These are phyloP conservation scores for Diaporthe citriasiana DNA, from an alignment of 2,329 filamentous ascomycete species.

Conservation along the genomic window DNA sequence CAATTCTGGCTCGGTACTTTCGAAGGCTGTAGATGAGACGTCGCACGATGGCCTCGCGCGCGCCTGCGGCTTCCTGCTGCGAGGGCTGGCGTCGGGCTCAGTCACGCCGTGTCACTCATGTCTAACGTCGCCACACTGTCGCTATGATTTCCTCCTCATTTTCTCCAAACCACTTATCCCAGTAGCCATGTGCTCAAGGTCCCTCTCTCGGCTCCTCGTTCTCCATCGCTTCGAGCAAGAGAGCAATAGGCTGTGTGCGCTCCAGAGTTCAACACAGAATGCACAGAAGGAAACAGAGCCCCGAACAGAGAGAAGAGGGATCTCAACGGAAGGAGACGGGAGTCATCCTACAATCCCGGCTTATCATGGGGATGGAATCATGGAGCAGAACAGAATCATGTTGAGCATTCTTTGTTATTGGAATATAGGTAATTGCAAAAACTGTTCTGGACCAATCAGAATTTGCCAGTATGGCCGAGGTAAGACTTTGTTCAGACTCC, in stretches of 20 bases:
- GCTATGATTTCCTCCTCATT: neutral
- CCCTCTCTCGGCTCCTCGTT: neutral
- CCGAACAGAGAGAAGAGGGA: neutral
- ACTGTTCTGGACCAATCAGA: conserved; percentile 33
- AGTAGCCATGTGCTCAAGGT: neutral
- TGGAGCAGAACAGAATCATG: too few relatives aligned
- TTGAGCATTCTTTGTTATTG: neutral
- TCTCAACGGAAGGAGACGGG: neutral
- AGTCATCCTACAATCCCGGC: too few relatives aligned
- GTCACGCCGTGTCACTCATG: neutral
- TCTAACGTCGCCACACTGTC: neutral
- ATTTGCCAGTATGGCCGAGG: conserved; percentile 41
- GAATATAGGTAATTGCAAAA: neutral
- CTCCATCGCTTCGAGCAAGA: neutral
- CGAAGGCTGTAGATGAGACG: neutral
- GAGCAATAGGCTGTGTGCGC: neutral
- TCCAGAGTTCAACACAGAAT: neutral
- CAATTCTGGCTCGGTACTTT: neutral
- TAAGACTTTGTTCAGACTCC: conserved; percentile 10
- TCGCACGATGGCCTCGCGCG: neutral
- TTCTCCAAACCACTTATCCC: neutral
- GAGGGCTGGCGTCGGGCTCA: neutral
- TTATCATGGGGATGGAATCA: too few relatives aligned
- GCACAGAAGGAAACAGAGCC: neutral
- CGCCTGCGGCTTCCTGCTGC: neutral